Evolutionary conservation across 2,329 filamentous ascomycete genomes (phyloP), one percentile per base, ranked within the genome.

Genomic region (Atkinsonella texensis): DNA sequence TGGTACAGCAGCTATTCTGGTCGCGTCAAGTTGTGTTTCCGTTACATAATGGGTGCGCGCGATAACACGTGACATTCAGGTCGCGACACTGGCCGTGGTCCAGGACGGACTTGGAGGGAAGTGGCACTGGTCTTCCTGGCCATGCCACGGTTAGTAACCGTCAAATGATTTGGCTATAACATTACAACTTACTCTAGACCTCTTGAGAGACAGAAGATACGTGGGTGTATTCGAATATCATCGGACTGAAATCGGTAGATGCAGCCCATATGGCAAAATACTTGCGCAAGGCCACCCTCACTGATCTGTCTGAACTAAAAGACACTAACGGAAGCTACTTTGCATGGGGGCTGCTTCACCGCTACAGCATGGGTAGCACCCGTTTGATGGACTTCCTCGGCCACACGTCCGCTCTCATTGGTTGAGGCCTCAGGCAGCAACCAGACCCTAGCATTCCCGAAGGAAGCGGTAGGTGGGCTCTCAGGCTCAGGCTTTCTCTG

Each of bases 401-500:
- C 17, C n/a, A 13, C 35, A 4, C 11, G 17, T 18, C 28, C 5
- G 35, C 15, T 8, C 2, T 13, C 9, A 49, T 40, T 45, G 28
- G 4, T n/a, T 23, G 33, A 7, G 48, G 56, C 55, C 56, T 57
- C 54, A 58, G 55, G 55, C 55, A 51, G 23, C 42, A 9, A 53
- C 39, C 33, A 45, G n/a, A 32, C 50, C 54, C 46, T 46, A 11
- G 44, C 39, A 40, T 31, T 49, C 50, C 52, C 35, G 33, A 42
- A 40, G 41, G 33, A 40, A 42, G 54, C 51, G 44, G 48, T 51
- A 46, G 48, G 52, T 46, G 52, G 52, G 47, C 52, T 43, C 50
- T 57, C 54, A 56, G 54, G 46, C 52, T 57, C 54, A 58, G 54
- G 45, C 54, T 56, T 28, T 28, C 58, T 55, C 56, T 50, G 45